phyloP scores from a whole-genome alignment of 1,284 basidiomycete genomes.

The Ustilago loliicola region DNA sequence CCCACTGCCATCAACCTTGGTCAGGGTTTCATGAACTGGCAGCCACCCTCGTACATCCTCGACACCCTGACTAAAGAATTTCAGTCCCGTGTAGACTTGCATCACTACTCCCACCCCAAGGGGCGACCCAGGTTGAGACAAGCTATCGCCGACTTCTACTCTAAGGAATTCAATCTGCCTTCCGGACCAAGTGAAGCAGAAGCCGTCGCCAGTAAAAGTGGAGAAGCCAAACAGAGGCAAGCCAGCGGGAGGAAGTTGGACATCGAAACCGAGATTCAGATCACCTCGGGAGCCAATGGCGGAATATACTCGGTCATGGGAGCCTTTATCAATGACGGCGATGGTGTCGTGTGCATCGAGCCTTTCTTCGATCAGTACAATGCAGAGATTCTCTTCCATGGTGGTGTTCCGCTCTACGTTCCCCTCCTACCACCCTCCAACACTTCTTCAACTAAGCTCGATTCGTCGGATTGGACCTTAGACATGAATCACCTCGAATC shows the following conservation, averaged over 20 bases:
- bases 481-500: constrained; percentile 77
- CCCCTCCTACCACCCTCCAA: constrained; percentile 85
- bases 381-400: constrained; percentile 71
- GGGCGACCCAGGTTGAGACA: constrained; percentile 62
- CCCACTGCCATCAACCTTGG: constrained; percentile 69
- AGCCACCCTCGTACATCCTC: constrained; percentile 60
- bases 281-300: constrained; percentile 89
- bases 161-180: constrained; percentile 52
- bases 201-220: constrained; percentile 15
- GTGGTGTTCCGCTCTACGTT: constrained; percentile 91
- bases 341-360: constrained; percentile 98
- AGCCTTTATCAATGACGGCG: constrained; percentile 71
- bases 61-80: constrained; percentile 49
- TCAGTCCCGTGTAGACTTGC: constrained; percentile 57
- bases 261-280: constrained; percentile 87
- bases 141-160: constrained; percentile 60
- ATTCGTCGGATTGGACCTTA: constrained; percentile 72
- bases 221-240: constrained; percentile 43
- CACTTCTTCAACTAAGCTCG: constrained; percentile 12
- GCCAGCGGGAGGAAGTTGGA: constrained; percentile 78
- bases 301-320: constrained; percentile 66
- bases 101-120: constrained; percentile 69
- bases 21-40: constrained; percentile 70
- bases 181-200: constrained; percentile 39
- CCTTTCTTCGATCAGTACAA: constrained; percentile 94